A percentile compares a stretch with the other conserved stretches of the same genome.
phyloP scores from a whole-genome alignment of 2,329 filamentous ascomycete species.

The Stemphylium vesicarium region DNA sequence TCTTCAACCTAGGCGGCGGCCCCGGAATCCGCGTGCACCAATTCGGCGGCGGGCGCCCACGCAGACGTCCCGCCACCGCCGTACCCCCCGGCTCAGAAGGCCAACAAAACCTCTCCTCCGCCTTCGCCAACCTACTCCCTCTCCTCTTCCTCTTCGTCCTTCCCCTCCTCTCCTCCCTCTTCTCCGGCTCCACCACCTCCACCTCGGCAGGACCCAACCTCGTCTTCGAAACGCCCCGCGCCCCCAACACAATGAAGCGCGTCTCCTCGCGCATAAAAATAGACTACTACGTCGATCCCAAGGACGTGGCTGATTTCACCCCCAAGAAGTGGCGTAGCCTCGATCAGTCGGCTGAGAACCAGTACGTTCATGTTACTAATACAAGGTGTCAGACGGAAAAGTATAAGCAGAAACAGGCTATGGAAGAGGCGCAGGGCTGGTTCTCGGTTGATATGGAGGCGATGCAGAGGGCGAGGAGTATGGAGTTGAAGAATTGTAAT shows the following conservation, averaged over 20 bases:
- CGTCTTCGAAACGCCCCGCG: slow-evolving; percentile 73
- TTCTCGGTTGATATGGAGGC: slow-evolving; percentile 82
- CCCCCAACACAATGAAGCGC: slow-evolving; percentile 77
- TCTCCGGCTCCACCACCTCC: slow-evolving; percentile 54
- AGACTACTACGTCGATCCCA: slow-evolving; percentile 84
- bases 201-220: slow-evolving; percentile 69
- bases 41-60: slow-evolving; percentile 81
- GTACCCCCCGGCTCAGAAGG: slow-evolving; percentile 59
- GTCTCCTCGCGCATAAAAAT: slow-evolving; percentile 73
- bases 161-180: slow-evolving; percentile 79
- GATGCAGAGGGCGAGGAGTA: slow-evolving; percentile 71
- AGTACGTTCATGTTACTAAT: slow-evolving; percentile 71
- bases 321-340: slow-evolving; percentile 73
- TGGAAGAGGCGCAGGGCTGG: slow-evolving; percentile 84
- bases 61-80: slow-evolving; percentile 71
- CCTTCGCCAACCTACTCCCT: slow-evolving; percentile 79
- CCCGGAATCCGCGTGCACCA: slow-evolving; percentile 94
- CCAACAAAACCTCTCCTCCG: slow-evolving; percentile 57
- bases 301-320: slow-evolving; percentile 74
- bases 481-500: slow-evolving; percentile 66
- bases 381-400: slow-evolving; percentile 78
- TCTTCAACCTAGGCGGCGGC: slow-evolving; percentile 92
- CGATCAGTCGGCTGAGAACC: slow-evolving; percentile 77
- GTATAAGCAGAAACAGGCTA: slow-evolving; percentile 67
- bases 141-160: slow-evolving; percentile 85